Base-by-base conservation (phyloP, 2,329 filamentous ascomycete species). In the Colletotrichum salicis region DNA sequence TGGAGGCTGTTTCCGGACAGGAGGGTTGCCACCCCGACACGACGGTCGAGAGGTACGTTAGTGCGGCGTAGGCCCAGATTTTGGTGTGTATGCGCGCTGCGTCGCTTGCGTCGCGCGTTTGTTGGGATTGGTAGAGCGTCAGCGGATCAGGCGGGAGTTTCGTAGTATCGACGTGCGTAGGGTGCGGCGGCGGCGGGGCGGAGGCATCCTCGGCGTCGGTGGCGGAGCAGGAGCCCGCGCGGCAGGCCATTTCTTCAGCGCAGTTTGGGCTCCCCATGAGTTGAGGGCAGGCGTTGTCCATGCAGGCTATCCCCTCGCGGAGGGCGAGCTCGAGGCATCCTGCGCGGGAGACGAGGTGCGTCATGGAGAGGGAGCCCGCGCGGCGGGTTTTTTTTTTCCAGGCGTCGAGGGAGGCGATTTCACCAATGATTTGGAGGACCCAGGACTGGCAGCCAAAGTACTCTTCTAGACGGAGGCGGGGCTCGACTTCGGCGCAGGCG, bases 341-440 rank as follows among this genome's bases (percentile, higher is more conserved):
- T 45, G 71, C 71, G 29, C 73, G 73, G 33, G 78, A 76, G 11
- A 87, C 79, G 5, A 90, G 81, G 67, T 88, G 83, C 4, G 78
- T 76, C 64, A 83, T 79, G 12, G 86, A 86, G 1, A 90, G 79
- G 0, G 81, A 82, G 5, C 85, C 85, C 5, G 77, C 74, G 58
- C 77, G 77, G 59, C 81, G 84, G 72, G 83, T 83, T 27, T 84
- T 79, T 74, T 85, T 85, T 79, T 90, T 91, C 85, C 87, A 90
- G 1, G 85, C 82, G 63, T 88, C 84, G 7, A 92, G 81, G 0
- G 83, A 78, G 15, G 88, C 82, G 58, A 89, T 85, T 24, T 89
- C 84, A 13, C 85, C 86, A 55, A 92, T 84, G n/a, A 85, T 80
- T 57, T 87, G 79, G 57, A 91, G 74, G 1, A 85, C 85, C 87